Percentiles rank a stretch among this genome's conserved stretches.
phyloP scores from a whole-genome alignment of 768 basidiomycete species.

The Hericium rajendrae region DNA sequence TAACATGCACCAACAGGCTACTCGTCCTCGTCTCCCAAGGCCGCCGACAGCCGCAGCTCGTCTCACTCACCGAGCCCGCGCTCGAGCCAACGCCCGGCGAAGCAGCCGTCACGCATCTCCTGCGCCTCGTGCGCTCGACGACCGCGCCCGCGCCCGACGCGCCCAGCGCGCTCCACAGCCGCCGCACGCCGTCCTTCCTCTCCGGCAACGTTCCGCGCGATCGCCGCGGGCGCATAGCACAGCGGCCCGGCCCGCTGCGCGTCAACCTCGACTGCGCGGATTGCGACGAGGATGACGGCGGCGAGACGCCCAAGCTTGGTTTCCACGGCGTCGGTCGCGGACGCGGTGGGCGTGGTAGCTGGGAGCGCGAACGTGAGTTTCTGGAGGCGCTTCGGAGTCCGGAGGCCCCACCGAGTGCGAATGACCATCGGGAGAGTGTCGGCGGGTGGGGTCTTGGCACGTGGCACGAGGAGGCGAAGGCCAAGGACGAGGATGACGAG shows the following conservation, averaged over 20 bases:
- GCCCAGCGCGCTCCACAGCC: slow-evolving; percentile 13
- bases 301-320: slow-evolving; percentile 8
- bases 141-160: slow-evolving; percentile 19
- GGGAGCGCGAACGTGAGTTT: slow-evolving; percentile 41
- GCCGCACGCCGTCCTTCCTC: slow-evolving; percentile 57
- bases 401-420: slow-evolving; percentile 1
- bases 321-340: slow-evolving; percentile 1
- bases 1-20: slow-evolving; percentile 40
- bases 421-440: slow-evolving; percentile 34
- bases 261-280: slow-evolving; percentile 4
- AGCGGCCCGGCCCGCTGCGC: slow-evolving; percentile 21
- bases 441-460: slow-evolving; percentile 70
- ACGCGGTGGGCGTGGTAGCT: slow-evolving; percentile 42
- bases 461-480: slow-evolving; percentile 34
- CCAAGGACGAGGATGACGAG: slow-evolving; percentile 47
- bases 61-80: slow-evolving; percentile 45
- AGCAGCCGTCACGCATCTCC: slow-evolving; percentile 55
- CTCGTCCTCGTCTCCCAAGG: slow-evolving; percentile 68
- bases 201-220: slow-evolving; percentile 69
- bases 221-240: slow-evolving; percentile 65
- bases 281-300: slow-evolving; percentile 20
- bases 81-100: slow-evolving; percentile 56
- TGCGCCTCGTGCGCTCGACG: slow-evolving; percentile 52
- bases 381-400: slow-evolving; percentile 42
- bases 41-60: slow-evolving; percentile 45